Percentiles rank a stretch among this genome's conserved stretches.
Evolutionary conservation across 768 basidiomycete genomes (phyloP).

Genomic region (Ramaria sp.): DNA sequence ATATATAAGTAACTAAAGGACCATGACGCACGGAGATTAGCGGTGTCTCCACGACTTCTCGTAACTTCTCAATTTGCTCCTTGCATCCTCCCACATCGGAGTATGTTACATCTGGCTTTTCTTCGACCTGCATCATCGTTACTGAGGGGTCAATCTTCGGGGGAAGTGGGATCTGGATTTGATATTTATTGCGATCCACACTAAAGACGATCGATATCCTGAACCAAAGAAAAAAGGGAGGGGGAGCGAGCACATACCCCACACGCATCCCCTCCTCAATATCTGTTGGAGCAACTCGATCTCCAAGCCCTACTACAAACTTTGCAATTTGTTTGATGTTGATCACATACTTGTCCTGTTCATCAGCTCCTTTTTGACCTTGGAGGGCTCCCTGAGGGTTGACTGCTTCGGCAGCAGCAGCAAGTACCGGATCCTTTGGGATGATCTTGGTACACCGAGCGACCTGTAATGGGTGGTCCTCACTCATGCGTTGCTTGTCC

Average conservation of each 20-base stretch:
- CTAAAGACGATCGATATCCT: conserved; percentile 28
- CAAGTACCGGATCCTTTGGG: conserved; percentile 62
- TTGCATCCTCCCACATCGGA: conserved; percentile 98
- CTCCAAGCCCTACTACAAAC: conserved; percentile 95
- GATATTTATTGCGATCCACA: conserved; percentile 93
- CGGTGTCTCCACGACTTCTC: conserved; percentile 97
- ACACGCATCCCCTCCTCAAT: conserved; percentile 99
- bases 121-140: conserved; percentile 99
- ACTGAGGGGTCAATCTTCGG: conserved; percentile 99
- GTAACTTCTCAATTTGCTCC: conserved; percentile 97
- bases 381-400: conserved; percentile 69
- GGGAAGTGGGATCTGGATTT: conserved; percentile 96
- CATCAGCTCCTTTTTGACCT: conserved; percentile 94
- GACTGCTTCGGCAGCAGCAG: conserved; percentile 67
- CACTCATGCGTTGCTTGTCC: conserved; percentile 81
- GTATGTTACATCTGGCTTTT: conserved; percentile 97
- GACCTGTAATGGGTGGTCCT: conserved; percentile 92
- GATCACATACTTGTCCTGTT: conserved; percentile 99
- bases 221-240: conserved; percentile 4
- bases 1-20: background rate
- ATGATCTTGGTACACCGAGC: conserved; percentile 99
- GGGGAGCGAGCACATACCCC: conserved; percentile 58
- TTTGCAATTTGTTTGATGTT: conserved; percentile 99
- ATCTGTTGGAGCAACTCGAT: conserved; percentile 94
- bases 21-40: conserved; percentile 65